phyloP scores from a whole-genome alignment of 2,329 filamentous ascomycete genomes.

The Aspergillus quadrilineatus region DNA sequence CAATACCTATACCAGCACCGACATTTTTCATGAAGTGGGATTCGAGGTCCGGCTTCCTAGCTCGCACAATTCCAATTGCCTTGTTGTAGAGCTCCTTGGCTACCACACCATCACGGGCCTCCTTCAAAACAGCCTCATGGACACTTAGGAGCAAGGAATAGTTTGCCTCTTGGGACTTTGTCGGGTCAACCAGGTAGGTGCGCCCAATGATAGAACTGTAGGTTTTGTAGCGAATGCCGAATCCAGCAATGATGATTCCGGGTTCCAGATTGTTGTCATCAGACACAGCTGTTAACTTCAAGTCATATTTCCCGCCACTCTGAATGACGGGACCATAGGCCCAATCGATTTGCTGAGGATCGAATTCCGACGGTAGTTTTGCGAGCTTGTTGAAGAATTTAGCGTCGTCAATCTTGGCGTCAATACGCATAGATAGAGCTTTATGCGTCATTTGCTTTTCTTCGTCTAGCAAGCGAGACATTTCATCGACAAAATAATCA shows the following conservation, averaged over 20 bases:
- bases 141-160: slow-evolving; percentile 85
- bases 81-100: slow-evolving; percentile 92
- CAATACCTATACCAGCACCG: slow-evolving; percentile 88
- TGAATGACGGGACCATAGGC: slow-evolving; percentile 86
- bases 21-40: slow-evolving; percentile 93
- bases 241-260: slow-evolving; percentile 87
- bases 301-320: slow-evolving; percentile 92
- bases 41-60: slow-evolving; percentile 92
- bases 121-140: slow-evolving; percentile 86
- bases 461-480: slow-evolving; percentile 92
- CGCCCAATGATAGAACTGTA: slow-evolving; percentile 91
- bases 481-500: slow-evolving; percentile 95
- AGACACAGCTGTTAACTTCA: slow-evolving; percentile 74
- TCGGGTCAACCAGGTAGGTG: slow-evolving; percentile 95
- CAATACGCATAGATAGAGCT: slow-evolving; percentile 78
- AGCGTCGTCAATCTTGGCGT: slow-evolving; percentile 85
- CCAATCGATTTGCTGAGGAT: slow-evolving; percentile 89
- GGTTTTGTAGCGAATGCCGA: slow-evolving; percentile 92
- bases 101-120: slow-evolving; percentile 79
- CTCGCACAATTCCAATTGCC: slow-evolving; percentile 73
- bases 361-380: slow-evolving; percentile 84
- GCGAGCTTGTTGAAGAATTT: slow-evolving; percentile 87
- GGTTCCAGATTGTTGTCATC: slow-evolving; percentile 83
- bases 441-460: slow-evolving; percentile 97
- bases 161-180: slow-evolving; percentile 89